phyloP scores from a whole-genome alignment of 768 basidiomycete species.

The Pleurotus ostreatus region DNA sequence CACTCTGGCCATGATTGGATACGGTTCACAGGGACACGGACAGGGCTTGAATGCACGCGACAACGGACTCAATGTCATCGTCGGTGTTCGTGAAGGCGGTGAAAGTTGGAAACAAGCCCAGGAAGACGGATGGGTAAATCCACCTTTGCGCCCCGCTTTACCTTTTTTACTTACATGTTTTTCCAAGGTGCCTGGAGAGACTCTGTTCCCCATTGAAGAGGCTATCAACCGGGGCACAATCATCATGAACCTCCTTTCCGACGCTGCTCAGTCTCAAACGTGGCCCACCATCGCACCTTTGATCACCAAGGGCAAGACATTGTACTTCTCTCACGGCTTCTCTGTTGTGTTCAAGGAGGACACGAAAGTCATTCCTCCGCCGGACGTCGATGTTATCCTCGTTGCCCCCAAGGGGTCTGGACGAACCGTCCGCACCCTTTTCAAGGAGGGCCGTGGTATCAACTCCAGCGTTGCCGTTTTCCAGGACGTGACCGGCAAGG shows the following conservation, averaged over 20 bases:
- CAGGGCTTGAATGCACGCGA: slow-evolving; percentile 99
- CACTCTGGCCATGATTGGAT: slow-evolving; percentile 97
- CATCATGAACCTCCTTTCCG: slow-evolving; percentile 99
- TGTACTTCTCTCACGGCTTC: slow-evolving; percentile 99
- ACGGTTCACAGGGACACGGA: slow-evolving; percentile 98
- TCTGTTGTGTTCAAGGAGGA: slow-evolving; percentile 98
- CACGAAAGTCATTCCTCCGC: slow-evolving; percentile 88
- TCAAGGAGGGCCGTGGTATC: slow-evolving; percentile 99
- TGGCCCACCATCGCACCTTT: slow-evolving; percentile 88
- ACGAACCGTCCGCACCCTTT: slow-evolving; percentile 97
- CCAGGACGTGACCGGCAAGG: slow-evolving; percentile 98
- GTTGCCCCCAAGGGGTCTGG: slow-evolving; percentile 99
- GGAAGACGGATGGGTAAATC: slow-evolving; percentile 90
- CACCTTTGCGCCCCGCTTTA: neutral
- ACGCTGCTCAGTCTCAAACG: slow-evolving; percentile 97
- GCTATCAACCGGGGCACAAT: slow-evolving; percentile 94
- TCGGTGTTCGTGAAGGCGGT: slow-evolving; percentile 96
- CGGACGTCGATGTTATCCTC: slow-evolving; percentile 97
- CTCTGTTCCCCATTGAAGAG: slow-evolving; percentile 96
- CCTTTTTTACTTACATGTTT: neutral
- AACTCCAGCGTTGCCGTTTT: slow-evolving; percentile 93
- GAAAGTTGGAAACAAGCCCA: slow-evolving; percentile 95
- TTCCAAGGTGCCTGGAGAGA: slow-evolving; percentile 85
- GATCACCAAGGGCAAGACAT: slow-evolving; percentile 99
- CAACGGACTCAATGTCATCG: slow-evolving; percentile 97